These are phyloP conservation scores for Neurospora intermedia DNA, from an alignment of 495 filamentous ascomycete genomes.

Conservation along the genomic window DNA sequence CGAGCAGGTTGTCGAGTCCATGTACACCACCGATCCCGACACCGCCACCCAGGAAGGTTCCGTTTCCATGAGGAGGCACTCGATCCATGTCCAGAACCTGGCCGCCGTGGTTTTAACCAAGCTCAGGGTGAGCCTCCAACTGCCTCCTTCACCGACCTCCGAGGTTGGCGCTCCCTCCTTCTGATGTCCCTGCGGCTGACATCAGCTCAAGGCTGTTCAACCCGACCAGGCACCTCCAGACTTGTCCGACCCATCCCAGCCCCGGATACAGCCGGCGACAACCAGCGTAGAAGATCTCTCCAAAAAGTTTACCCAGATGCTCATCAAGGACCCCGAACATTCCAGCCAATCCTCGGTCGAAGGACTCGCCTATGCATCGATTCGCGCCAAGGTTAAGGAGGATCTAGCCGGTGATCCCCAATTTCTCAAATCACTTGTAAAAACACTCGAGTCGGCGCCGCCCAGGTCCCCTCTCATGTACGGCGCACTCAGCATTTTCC, in stretches of 20 bases:
- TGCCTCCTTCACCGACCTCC: conserved; percentile 2
- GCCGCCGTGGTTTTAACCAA: conserved; percentile 85
- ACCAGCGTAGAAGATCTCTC: conserved; percentile 62
- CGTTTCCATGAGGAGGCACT: conserved; percentile 39
- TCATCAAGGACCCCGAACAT: conserved; percentile 49
- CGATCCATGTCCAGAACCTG: conserved; percentile 42
- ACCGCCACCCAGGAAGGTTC: conserved; percentile 28
- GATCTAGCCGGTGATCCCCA: conserved; percentile 52
- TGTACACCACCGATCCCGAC: conserved; percentile 28
- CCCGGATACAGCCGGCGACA: conserved; percentile 34
- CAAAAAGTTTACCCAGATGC: conserved; percentile 64
- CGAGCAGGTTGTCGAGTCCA: conserved; percentile 45
- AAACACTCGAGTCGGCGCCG: conserved; percentile 46
- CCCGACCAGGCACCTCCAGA: conserved; percentile 16
- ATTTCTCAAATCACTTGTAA: conserved; percentile 58
- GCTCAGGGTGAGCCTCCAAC: conserved; percentile 41
- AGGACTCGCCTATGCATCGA: conserved; percentile 82
- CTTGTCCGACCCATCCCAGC: conserved; percentile 32
- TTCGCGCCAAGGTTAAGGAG: conserved; percentile 76
- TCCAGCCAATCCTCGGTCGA: conserved; percentile 63
- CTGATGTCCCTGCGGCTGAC: conserved; percentile 35
- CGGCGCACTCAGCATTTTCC: conserved; percentile 71
- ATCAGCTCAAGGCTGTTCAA: conserved; percentile 41
- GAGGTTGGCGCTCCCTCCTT: conserved; percentile 5
- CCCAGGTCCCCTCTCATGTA: conserved; percentile 64